phyloP scores from a whole-genome alignment of 2,329 filamentous ascomycete species.

The Colletotrichum sp. region DNA sequence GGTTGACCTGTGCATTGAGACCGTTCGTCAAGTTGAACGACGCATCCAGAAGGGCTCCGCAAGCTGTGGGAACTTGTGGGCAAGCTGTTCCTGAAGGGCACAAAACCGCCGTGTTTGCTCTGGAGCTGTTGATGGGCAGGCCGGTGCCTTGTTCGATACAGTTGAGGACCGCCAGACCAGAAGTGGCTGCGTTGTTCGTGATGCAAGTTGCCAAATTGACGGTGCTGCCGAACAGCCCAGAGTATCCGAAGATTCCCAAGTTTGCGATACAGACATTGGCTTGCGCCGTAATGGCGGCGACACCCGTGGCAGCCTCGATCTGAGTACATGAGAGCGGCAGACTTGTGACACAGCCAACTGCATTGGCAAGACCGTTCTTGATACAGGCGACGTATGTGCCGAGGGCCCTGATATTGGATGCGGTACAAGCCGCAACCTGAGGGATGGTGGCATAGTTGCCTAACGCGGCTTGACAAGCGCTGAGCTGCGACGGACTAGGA shows the following conservation, averaged over 20 bases:
- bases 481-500: background rate
- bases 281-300: background rate
- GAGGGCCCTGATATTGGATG: accelerated
- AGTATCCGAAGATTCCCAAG: background rate
- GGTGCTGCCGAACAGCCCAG: background rate
- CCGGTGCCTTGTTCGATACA: background rate
- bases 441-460: background rate
- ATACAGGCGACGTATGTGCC: background rate
- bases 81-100: background rate
- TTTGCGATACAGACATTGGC: background rate
- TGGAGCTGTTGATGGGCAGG: background rate
- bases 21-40: background rate
- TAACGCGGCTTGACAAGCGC: background rate
- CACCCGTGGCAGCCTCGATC: background rate
- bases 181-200: background rate
- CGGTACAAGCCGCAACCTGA: background rate
- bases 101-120: background rate
- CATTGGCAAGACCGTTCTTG: background rate
- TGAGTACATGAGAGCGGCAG: background rate
- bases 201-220: background rate
- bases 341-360: background rate
- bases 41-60: background rate
- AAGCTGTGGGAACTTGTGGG: background rate
- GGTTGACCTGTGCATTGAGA: background rate
- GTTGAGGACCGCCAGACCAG: background rate